Percentiles rank a stretch among this genome's conserved stretches.
phyloP scores from a whole-genome alignment of 192 early-diverging fungal genomes.

The Coemansia sp. region DNA sequence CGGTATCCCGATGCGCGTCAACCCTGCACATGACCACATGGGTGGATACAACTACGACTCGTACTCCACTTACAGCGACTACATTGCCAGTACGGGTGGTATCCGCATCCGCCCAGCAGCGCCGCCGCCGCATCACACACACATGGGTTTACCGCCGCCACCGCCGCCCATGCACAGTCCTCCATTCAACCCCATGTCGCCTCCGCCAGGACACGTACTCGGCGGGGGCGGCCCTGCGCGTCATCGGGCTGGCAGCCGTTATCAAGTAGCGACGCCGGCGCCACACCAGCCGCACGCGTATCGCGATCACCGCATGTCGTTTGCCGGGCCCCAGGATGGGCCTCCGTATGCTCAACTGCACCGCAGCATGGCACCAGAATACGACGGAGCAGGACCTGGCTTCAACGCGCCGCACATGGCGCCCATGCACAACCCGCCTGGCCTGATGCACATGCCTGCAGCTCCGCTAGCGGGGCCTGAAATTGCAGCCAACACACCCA shows the following conservation, averaged over 20 bases:
- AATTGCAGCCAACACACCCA: background rate
- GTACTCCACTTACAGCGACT: conserved; percentile 50
- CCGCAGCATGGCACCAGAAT: conserved; percentile 3
- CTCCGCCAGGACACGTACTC: conserved; percentile 6
- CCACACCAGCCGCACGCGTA: conserved; percentile 9
- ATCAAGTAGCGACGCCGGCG: conserved; percentile 1
- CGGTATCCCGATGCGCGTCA: conserved; percentile 23
- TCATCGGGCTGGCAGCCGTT: conserved; percentile 15
- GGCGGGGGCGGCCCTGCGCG: conserved; percentile 13
- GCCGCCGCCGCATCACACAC: conserved; percentile 5
- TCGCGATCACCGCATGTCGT: conserved; percentile 13
- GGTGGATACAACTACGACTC: conserved; percentile 43
- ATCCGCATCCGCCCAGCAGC: conserved; percentile 39
- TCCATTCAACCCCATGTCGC: conserved; percentile 11
- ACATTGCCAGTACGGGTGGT: conserved; percentile 37
- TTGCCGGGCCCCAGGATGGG: conserved; percentile 1
- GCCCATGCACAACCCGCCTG: conserved; percentile 15
- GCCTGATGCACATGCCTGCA: conserved; percentile 11
- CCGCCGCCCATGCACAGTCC: conserved; percentile 17
- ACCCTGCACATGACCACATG: conserved; percentile 24
- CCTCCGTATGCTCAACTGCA: conserved; percentile 3
- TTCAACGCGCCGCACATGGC: conserved; percentile 3
- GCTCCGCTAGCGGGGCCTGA: conserved; percentile 6
- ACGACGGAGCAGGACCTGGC: conserved; percentile 5
- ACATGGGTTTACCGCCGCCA: conserved; percentile 7